Evolutionary conservation across 805 yeast genomes (phyloP), one percentile per base, ranked within the genome.

Genomic region (Candida pini): DNA sequence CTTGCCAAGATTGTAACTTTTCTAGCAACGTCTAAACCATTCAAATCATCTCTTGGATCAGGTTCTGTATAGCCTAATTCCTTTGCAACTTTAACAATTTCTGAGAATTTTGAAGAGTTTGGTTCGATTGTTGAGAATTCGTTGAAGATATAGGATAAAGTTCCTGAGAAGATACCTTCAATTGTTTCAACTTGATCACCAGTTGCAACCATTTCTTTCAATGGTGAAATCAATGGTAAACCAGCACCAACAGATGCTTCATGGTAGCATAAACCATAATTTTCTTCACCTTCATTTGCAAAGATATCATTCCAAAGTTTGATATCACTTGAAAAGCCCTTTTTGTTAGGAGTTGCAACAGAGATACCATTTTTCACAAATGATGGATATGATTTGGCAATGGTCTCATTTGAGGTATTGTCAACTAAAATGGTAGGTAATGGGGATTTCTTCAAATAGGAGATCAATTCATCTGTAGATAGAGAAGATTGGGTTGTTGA

Each of bases 221-320:
- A 68, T 33, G 96, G 83, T 31, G 87, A 81, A 51, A 92, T 80
- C 43, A 92, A 78, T 40, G 99, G 99, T 59, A 92, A 72, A 38
- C 97, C 99, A 28, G 99, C 99, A 56, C 97, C 97, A 39, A 92
- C 97, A 6, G 97, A 87, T 33, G 98, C 95, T 70, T 92, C 99
- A 56, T 92, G 98, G 70, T 88, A 90, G 29, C 88, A 95, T 44
- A 90, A 69, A 26, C 87, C 89, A 32, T 78, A 79, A 24, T 68
- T 65, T 30, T 73, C 69, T 26, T 66, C 62, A 25, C 68, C 70
- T 23, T 82, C 72, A 33, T 62, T 61, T 23, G 59, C 54, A 51
- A 85, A 85, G 36, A 92, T 76, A 33, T 72, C 69, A 37, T 85
- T 73, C 97, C 97, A 92, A 9, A 79, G 63, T 17, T 66, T 59